These are phyloP conservation scores for Tricholoma flavovirens DNA, from an alignment of 768 basidiomycete species.

Conservation along the genomic window DNA sequence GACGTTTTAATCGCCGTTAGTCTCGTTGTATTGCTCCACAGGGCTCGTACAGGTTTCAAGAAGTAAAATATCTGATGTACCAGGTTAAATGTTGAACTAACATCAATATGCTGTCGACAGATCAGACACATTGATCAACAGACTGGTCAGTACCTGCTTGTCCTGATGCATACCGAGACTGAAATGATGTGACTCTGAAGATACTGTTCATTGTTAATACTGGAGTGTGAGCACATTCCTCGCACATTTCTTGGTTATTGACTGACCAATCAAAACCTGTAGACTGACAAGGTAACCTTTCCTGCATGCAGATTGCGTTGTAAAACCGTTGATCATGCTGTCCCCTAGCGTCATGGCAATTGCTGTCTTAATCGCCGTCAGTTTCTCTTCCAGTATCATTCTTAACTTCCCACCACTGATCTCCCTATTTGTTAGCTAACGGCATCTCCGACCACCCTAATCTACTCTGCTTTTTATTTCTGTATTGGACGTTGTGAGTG, in stretches of 20 bases:
- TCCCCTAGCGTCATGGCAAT: constrained; percentile 3
- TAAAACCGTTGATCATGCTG: neutral
- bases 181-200: neutral
- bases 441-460: constrained; percentile 20
- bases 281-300: constrained; percentile 8
- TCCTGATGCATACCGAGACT: neutral
- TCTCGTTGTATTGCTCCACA: constrained; percentile 40
- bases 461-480: constrained; percentile 29
- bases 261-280: neutral
- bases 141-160: neutral
- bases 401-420: neutral
- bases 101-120: constrained; percentile 3
- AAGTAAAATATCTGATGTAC: constrained; percentile 22
- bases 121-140: constrained; percentile 18
- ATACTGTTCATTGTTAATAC: constrained; percentile 20
- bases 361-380: constrained; percentile 7
- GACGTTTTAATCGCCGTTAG: constrained; percentile 45
- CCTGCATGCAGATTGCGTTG: neutral
- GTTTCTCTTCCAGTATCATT: neutral
- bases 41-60: constrained; percentile 46
- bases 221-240: constrained; percentile 10
- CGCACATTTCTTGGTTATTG: neutral
- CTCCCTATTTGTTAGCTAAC: constrained; percentile 19
- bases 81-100: neutral
- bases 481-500: constrained; percentile 28